These are phyloP conservation scores for Aristolochia contorta DNA, from an alignment of 164 flowering plant species.

Conservation along the genomic window DNA sequence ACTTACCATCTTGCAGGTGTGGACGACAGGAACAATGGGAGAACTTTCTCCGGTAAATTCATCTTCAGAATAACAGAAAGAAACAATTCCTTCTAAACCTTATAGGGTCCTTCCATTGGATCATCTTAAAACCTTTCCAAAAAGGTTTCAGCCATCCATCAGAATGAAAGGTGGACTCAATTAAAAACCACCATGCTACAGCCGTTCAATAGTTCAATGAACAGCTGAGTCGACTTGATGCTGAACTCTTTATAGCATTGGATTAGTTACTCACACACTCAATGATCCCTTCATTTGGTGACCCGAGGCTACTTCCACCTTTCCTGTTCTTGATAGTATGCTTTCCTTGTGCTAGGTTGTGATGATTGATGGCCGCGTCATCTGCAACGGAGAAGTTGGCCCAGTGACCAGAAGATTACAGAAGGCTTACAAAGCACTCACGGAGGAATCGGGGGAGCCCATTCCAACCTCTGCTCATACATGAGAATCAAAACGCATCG, in stretches of 20 bases:
- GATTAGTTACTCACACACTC: not conserved
- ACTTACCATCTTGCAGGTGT: slow-evolving; percentile 37
- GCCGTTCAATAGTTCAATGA: not conserved
- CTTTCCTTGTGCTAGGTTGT: slow-evolving; percentile 40
- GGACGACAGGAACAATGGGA: slow-evolving; percentile 99
- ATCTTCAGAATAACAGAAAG: not conserved
- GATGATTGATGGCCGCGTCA: slow-evolving; percentile 68
- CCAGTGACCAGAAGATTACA: slow-evolving; percentile 67
- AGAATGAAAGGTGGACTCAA: not conserved
- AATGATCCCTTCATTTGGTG: not conserved
- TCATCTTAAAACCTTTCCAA: not conserved
- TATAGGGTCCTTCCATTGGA: not conserved
- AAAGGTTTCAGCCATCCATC: not conserved
- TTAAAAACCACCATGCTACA: not conserved
- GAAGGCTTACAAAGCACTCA: slow-evolving; percentile 46
- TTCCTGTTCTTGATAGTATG: not conserved
- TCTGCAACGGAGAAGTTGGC: slow-evolving; percentile 85
- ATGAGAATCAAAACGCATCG: not conserved
- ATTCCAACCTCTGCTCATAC: slow-evolving; percentile 30
- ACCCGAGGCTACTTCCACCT: not conserved
- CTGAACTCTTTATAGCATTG: not conserved
- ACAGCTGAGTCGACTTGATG: too few relatives aligned
- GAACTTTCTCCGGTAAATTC: slow-evolving; percentile 87
- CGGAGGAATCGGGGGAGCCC: slow-evolving; percentile 59
- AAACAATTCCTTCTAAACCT: not conserved